These are phyloP conservation scores for Smallanthus sonchifolius DNA, from an alignment of 129 eudicot species.

Conservation along the genomic window DNA sequence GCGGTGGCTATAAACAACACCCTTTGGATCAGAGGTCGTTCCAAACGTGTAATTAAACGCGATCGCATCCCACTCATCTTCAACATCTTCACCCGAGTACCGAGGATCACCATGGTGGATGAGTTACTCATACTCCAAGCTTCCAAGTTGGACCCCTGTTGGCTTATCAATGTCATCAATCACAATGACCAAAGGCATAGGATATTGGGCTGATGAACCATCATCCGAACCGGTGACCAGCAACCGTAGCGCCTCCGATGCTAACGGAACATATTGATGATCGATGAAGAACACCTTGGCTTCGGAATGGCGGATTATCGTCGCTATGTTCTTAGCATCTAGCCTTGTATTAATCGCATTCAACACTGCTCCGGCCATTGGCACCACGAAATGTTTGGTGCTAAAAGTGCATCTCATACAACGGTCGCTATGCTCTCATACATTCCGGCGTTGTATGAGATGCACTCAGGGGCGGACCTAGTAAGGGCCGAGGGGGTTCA, in stretches of 20 bases:
- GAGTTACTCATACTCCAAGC: slow-evolving; percentile 61
- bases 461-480: too few species aligned
- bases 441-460: too few species aligned
- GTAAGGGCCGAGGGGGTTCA: too few species aligned
- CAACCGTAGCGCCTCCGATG: slow-evolving; percentile 48
- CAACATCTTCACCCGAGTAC: slow-evolving; percentile 29
- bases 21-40: slow-evolving; percentile 57
- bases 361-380: slow-evolving; percentile 73
- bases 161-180: slow-evolving; percentile 57
- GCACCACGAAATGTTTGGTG: slow-evolving; percentile 63
- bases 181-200: slow-evolving; percentile 46
- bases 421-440: too few species aligned
- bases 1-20: slow-evolving; percentile 63
- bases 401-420: slow-evolving; percentile 75
- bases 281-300: slow-evolving; percentile 68
- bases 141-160: slow-evolving; percentile 43
- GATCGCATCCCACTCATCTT: slow-evolving; percentile 56
- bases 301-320: slow-evolving; percentile 62
- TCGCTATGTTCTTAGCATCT: slow-evolving; percentile 50
- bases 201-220: not conserved
- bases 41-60: slow-evolving; percentile 58
- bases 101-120: slow-evolving; percentile 35
- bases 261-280: slow-evolving; percentile 38
- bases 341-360: slow-evolving; percentile 65
- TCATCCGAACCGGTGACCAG: slow-evolving; percentile 15